Percentiles rank a stretch among this genome's conserved stretches.
Conservation (phyloP, 2,329 filamentous ascomycete species). For the Paraphaeosphaeria sporulosa region DNA sequence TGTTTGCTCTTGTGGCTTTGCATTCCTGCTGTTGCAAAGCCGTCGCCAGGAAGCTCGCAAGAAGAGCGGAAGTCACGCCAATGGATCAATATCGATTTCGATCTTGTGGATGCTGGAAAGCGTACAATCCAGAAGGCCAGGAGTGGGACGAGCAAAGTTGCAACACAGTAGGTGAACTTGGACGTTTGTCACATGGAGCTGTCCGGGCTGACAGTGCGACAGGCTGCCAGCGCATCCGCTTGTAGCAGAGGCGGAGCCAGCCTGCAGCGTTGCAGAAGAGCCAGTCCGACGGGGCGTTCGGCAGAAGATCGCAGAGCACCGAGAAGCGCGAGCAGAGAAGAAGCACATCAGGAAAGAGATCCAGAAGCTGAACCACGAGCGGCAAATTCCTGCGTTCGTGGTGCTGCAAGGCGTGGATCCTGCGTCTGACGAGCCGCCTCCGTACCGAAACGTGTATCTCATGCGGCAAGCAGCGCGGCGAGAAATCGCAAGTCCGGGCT, state of each 20-base stretch:
- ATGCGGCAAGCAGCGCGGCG: not conserved
- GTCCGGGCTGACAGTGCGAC: not conserved
- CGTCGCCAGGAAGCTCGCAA: conserved; percentile 10
- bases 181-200: not conserved
- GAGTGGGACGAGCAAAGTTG: not conserved
- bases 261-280: not conserved
- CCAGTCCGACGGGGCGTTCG: conserved; percentile 5
- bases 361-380: conserved; percentile 12
- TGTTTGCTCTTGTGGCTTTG: conserved; percentile 60
- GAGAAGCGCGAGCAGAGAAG: conserved; percentile 16
- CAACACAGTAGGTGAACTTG: conserved; percentile 1
- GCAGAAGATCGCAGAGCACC: conserved; percentile 10
- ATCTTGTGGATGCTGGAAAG: conserved; percentile 27
- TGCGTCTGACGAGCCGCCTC: conserved; percentile 14
- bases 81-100: conserved; percentile 31
- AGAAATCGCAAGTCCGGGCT: not conserved
- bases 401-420: conserved; percentile 22
- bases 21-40: conserved; percentile 27
- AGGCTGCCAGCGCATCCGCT: not conserved
- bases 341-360: conserved; percentile 21
- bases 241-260: not conserved
- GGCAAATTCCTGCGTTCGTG: conserved; percentile 20
- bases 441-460: conserved; percentile 21
- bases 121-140: conserved; percentile 24
- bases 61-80: conserved; percentile 11